Conservation (phyloP, 2,329 filamentous ascomycete species). For the Diaporthe sp. region DNA sequence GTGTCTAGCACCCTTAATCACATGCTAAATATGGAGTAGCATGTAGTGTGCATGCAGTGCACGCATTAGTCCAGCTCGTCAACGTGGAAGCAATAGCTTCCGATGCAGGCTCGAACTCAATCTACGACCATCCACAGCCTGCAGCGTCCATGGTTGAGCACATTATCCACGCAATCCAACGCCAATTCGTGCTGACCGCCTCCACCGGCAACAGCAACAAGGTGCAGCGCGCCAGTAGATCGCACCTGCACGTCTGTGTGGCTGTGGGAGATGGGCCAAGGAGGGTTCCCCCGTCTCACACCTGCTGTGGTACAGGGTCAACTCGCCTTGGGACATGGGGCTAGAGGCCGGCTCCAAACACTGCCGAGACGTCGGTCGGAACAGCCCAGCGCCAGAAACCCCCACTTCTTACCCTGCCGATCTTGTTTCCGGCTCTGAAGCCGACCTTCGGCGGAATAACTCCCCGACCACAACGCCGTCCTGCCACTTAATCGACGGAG, state of each 20-base stretch:
- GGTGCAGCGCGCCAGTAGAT: background rate
- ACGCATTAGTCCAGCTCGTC: background rate
- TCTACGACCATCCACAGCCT: background rate
- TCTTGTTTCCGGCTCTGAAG: background rate
- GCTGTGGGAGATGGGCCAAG: constrained; percentile 16
- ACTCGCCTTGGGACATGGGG: background rate
- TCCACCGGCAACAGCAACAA: background rate
- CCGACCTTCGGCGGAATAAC: background rate
- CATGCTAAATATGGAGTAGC: constrained; percentile 17
- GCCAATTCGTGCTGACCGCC: constrained; percentile 11
- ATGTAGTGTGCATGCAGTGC: background rate
- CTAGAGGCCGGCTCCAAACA: constrained; percentile 21
- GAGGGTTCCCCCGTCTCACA: constrained; percentile 4
- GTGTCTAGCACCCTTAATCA: constrained; percentile 20
- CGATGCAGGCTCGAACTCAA: constrained; percentile 26
- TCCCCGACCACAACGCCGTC: background rate
- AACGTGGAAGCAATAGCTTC: constrained; percentile 22
- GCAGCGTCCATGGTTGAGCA: constrained; percentile 3
- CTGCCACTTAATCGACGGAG: background rate
- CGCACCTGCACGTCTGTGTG: constrained; percentile 19
- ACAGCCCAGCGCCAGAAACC: background rate
- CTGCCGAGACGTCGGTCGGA: constrained; percentile 23
- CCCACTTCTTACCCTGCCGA: constrained; percentile 7
- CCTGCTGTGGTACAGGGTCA: background rate
- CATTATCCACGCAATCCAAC: constrained; percentile 9